Percentiles rank a stretch among this genome's conserved stretches.
phyloP scores from a whole-genome alignment of 129 eudicot species.

The Pseudognaphalium luteoalbum region DNA sequence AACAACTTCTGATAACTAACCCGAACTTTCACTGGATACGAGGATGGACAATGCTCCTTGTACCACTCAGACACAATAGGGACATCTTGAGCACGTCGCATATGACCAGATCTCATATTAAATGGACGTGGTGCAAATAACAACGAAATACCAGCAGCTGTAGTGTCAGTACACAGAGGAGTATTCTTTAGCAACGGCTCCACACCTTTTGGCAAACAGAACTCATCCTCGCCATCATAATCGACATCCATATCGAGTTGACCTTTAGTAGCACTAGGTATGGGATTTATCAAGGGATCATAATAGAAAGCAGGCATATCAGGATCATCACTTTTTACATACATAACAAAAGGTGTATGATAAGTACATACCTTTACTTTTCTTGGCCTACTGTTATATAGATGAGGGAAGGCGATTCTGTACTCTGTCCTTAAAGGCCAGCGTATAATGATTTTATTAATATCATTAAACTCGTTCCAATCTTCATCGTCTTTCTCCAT shows the following conservation, averaged over 20 bases:
- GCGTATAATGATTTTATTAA: constrained; percentile 88
- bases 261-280: constrained; percentile 62
- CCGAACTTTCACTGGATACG: constrained; percentile 96
- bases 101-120: constrained; percentile 98
- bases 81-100: constrained; percentile 96
- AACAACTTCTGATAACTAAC: constrained; percentile 94
- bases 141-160: constrained; percentile 96
- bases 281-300: constrained; percentile 93
- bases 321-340: constrained; percentile 97
- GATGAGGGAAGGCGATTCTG: constrained; percentile 95
- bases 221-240: constrained; percentile 80
- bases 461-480: constrained; percentile 99
- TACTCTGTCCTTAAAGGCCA: constrained; percentile 98
- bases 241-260: constrained; percentile 85
- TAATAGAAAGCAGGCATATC: constrained; percentile 96
- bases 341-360: constrained; percentile 99
- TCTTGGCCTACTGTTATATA: constrained; percentile 93
- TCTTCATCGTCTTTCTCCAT: constrained; percentile 99
- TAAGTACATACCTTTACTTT: constrained; percentile 82
- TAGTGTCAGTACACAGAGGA: constrained; percentile 89
- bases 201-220: constrained; percentile 85
- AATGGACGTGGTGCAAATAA: constrained; percentile 97
- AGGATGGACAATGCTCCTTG: constrained; percentile 98
- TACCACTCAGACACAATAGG: constrained; percentile 99
- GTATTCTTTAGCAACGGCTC: constrained; percentile 77